phyloP scores from a whole-genome alignment of 805 yeast species.

The Dipodascus albidus region DNA sequence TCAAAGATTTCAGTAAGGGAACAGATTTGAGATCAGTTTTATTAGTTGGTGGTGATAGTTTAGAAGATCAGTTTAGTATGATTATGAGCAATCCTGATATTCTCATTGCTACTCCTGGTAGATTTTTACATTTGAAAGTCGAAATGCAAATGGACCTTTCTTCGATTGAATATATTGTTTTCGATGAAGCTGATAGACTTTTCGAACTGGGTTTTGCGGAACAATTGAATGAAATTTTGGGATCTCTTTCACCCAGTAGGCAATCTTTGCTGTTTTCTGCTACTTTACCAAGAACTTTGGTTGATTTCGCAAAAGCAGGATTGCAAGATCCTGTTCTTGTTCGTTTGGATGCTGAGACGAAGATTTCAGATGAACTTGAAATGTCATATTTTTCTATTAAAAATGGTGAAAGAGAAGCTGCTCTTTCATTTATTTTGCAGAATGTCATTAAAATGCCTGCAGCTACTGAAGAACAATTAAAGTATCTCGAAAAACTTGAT shows the following conservation, averaged over 20 bases:
- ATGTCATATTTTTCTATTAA: conserved; percentile 80
- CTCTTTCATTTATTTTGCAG: conserved; percentile 62
- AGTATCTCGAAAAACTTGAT: conserved; percentile 31
- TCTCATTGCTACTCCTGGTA: conserved; percentile 93
- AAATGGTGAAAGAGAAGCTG: conserved; percentile 82
- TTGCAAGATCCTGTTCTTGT: conserved; percentile 84
- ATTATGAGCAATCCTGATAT: conserved; percentile 95
- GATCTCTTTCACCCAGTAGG: conserved; percentile 67
- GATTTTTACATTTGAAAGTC: conserved; percentile 88
- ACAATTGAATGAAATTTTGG: conserved; percentile 80
- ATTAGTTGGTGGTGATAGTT: conserved; percentile 95
- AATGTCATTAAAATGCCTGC: conserved; percentile 76
- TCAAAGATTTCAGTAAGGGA: conserved; percentile 77
- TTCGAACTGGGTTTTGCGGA: conserved; percentile 95
- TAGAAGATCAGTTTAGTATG: conserved; percentile 88
- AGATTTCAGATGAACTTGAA: conserved; percentile 80
- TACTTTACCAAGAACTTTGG: conserved; percentile 82
- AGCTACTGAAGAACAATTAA: conserved; percentile 59
- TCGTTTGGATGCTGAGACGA: conserved; percentile 84
- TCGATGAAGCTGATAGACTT: conserved; percentile 94
- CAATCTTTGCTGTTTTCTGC: conserved; percentile 91
- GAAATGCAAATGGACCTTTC: conserved; percentile 86
- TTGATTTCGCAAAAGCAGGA: conserved; percentile 97
- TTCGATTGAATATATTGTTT: conserved; percentile 79
- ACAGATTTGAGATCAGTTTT: conserved; percentile 72